Evolutionary conservation across 2,329 filamentous ascomycete genomes (phyloP), one percentile per base, ranked within the genome.

Genomic region (Curvularia sp.): DNA sequence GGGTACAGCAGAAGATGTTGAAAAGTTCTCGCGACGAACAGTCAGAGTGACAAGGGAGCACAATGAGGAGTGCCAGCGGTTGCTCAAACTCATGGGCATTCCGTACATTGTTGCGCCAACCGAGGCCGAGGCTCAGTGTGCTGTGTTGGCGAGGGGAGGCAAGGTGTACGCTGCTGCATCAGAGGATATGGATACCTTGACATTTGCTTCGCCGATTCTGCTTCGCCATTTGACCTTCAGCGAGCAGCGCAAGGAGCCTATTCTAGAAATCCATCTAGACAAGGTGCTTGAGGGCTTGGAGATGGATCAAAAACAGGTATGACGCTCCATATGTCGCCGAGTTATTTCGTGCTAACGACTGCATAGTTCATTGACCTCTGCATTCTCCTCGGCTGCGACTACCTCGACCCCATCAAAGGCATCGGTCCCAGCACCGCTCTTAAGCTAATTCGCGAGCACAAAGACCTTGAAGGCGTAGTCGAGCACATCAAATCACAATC

Each of bases 161-260:
- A 98, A 98, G 80, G 95, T 99, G 51, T 99, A 96, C 76, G 95
- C 93, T 3, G 95, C 95, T 20, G 95, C 95, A 2, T 96, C 91
- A 64, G 95, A 99, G 80, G 95, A 99, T 79, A 99, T 99, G 95
- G 95, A 99, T 75, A 99, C 95, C 0, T 82, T 99, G 55, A 98
- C 94, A 72, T 99, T 99, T 78, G 88, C 97, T 71, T 85, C 93
- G 51, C 95, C 95, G 0, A 93, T 99, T 58, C 81, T 99, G 47
- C 81, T 99, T 64, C 86, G 95, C 49, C 93, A 99, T 79, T 85
- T 99, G 63, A 99, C 95, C 1, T 98, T 97, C 77, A 96, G 92
- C 74, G 95, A 99, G 82, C 93, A 97, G 81, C 86, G 94, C 64
- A 99, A 99, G 79, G 93, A 98, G 76, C 95, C 95, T 0, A 97